Conservation (phyloP, 1,284 basidiomycete species). For the Sanghuangporus sanghuang region DNA sequence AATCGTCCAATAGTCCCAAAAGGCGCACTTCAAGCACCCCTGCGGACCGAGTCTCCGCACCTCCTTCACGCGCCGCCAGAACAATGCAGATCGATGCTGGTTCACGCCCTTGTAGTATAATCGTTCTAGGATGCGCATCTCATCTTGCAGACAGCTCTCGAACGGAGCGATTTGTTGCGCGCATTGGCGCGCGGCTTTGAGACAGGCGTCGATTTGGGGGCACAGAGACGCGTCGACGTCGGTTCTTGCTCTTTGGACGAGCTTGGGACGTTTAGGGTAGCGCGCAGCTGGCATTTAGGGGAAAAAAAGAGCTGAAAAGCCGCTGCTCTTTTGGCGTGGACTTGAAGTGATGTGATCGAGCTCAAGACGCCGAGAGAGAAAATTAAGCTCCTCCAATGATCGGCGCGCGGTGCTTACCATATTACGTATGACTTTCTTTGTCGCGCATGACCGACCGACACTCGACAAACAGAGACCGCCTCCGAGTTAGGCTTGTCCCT, state of each 20-base stretch:
- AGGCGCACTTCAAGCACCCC: conserved; percentile 42
- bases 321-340: background rate
- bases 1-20: conserved; percentile 36
- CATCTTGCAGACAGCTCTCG: conserved; percentile 41
- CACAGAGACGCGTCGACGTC: conserved; percentile 34
- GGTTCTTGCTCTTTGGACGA: conserved; percentile 30
- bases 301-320: background rate
- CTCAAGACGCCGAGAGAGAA: conserved; percentile 13
- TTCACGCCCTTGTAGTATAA: conserved; percentile 78
- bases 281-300: conserved; percentile 21
- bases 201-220: conserved; percentile 41
- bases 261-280: background rate
- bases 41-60: conserved; percentile 49
- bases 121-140: conserved; percentile 57
- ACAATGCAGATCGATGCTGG: conserved; percentile 66
- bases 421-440: background rate
- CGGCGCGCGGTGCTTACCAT: background rate
- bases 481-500: background rate
- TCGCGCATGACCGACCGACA: background rate
- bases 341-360: background rate
- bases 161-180: conserved; percentile 46
- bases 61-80: conserved; percentile 64
- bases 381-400: conserved; percentile 15
- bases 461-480: background rate
- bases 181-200: conserved; percentile 55